A percentile compares a stretch with the other conserved stretches of the same genome.
Evolutionary conservation across 78 protist species (phyloP).

Genomic region (Chrysochromulina tobinii): DNA sequence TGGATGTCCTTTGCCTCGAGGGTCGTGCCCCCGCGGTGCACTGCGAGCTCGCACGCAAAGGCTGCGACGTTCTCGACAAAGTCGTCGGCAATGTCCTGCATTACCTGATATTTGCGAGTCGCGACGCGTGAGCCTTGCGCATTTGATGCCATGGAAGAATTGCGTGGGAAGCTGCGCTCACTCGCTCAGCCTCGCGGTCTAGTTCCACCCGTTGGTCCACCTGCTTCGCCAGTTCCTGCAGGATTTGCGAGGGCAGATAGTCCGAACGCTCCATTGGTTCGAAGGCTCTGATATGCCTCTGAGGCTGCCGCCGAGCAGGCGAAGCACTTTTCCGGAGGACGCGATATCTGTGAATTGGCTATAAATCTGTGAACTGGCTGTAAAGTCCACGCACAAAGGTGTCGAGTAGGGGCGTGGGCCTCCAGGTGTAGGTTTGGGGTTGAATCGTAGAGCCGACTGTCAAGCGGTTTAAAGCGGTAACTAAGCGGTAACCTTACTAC

Average conservation of each 20-base stretch:
- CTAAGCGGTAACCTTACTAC: no score
- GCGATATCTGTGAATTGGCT: no score
- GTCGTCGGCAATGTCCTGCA: neutral
- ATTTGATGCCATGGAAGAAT: neutral
- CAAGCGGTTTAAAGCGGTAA: no score
- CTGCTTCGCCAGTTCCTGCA: neutral
- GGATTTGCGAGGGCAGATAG: neutral
- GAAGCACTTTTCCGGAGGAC: no score
- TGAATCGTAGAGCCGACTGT: no score
- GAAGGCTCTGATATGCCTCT: no score
- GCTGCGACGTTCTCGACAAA: neutral
- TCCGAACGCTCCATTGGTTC: neutral
- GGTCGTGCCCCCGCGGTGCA: neutral
- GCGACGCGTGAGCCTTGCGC: neutral
- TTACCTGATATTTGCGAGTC: neutral
- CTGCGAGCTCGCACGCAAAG: neutral
- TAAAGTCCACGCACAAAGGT: no score
- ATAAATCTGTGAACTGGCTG: no score
- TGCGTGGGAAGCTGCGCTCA: neutral
- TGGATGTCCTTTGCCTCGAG: neutral
- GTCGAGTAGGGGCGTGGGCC: no score
- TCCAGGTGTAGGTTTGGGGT: no score
- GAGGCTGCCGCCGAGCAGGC: no score
- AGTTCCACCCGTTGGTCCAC: neutral
- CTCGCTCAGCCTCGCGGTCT: neutral